These are phyloP conservation scores for Hibiscus mutabilis DNA, from an alignment of 345 rosid species.

Conservation along the genomic window DNA sequence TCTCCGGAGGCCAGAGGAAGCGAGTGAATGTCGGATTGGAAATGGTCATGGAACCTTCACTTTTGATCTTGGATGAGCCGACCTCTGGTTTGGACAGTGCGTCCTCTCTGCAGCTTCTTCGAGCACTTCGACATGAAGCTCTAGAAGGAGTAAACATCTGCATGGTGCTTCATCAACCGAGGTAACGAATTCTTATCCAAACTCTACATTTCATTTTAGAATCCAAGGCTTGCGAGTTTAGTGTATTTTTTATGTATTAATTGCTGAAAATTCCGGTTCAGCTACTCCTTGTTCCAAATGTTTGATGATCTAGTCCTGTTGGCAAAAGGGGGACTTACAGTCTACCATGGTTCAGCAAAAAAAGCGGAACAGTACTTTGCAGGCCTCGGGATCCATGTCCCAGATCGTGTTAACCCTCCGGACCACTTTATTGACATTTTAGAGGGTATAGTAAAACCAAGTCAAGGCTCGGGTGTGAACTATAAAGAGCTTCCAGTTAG, in stretches of 20 bases:
- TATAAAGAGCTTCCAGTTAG: slow-evolving; percentile 71
- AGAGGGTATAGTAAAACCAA: slow-evolving; percentile 67
- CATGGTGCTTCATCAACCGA: slow-evolving; percentile 97
- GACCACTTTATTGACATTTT: slow-evolving; percentile 78
- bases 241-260: background rate
- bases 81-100: slow-evolving; percentile 99
- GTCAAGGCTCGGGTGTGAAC: slow-evolving; percentile 35
- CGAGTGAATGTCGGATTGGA: slow-evolving; percentile 93
- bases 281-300: slow-evolving; percentile 78
- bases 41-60: slow-evolving; percentile 97
- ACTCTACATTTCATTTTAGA: background rate
- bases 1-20: slow-evolving; percentile 97
- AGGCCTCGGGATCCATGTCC: slow-evolving; percentile 68
- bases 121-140: slow-evolving; percentile 88
- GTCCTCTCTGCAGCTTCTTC: slow-evolving; percentile 80
- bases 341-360: slow-evolving; percentile 72
- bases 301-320: slow-evolving; percentile 83
- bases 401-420: slow-evolving; percentile 91
- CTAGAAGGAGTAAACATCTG: slow-evolving; percentile 89
- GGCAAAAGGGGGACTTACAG: slow-evolving; percentile 84
- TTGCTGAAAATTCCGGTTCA: slow-evolving; percentile 33
- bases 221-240: background rate
- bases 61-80: slow-evolving; percentile 89
- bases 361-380: slow-evolving; percentile 81
- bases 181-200: slow-evolving; percentile 28